These are phyloP conservation scores for apple (Malus domestica) DNA, from an alignment of 306 rosid species.

Conservation along the genomic window DNA sequence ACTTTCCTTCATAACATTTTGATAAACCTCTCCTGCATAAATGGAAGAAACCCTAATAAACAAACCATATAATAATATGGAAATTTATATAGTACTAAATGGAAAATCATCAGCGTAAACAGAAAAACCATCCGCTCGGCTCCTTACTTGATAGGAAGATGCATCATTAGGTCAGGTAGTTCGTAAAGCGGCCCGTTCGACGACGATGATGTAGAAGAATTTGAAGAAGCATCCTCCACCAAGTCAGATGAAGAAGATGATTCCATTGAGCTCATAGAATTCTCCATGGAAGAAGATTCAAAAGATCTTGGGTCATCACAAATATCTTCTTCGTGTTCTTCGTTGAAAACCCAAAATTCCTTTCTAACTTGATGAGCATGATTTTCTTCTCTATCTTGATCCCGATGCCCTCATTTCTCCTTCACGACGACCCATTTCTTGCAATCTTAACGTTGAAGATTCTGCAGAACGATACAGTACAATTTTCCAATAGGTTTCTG, in stretches of 20 bases:
- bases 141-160: constrained; percentile 65
- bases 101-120: neutral
- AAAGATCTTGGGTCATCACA: constrained; percentile 40
- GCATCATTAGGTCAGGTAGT: constrained; percentile 64
- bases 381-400: constrained; percentile 18
- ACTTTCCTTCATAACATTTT: constrained; percentile 64
- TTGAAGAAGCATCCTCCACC: constrained; percentile 50
- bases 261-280: constrained; percentile 22
- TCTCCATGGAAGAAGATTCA: constrained; percentile 32
- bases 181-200: constrained; percentile 66
- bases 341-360: constrained; percentile 25
- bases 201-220: constrained; percentile 30
- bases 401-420: constrained; percentile 6
- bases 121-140: neutral
- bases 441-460: neutral
- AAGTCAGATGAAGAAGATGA: constrained; percentile 53
- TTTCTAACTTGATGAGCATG: constrained; percentile 4
- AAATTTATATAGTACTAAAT: neutral
- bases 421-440: constrained; percentile 5
- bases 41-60: neutral
- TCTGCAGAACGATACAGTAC: neutral
- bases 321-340: constrained; percentile 20
- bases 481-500: neutral
- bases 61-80: constrained; percentile 1
- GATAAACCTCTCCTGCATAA: constrained; percentile 81